A percentile compares a stretch with the other conserved stretches of the same genome.
Conservation (phyloP, 108 stramenopile species). For the Pseudonitzschia multiseries region DNA sequence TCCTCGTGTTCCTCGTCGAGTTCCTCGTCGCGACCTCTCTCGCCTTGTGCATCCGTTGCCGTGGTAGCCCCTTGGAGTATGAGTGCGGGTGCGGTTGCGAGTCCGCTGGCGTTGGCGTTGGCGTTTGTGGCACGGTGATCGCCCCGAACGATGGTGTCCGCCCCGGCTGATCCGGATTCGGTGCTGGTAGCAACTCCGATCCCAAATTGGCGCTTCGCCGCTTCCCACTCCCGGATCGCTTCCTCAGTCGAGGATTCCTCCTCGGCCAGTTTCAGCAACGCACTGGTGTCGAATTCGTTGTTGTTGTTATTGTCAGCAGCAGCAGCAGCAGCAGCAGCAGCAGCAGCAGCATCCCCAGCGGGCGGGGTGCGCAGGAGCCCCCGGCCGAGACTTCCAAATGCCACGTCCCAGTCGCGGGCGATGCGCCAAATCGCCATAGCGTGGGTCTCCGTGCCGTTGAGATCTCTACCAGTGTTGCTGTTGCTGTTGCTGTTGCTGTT, state of each 20-base stretch:
- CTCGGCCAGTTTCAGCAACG: neutral
- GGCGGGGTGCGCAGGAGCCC: neutral
- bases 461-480: too few species aligned
- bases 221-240: constrained; percentile 11
- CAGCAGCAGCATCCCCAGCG: neutral
- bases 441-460: neutral
- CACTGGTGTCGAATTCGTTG: neutral
- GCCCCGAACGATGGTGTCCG: too few species aligned
- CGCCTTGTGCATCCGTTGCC: neutral
- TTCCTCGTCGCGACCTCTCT: neutral
- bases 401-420: constrained; percentile 7
- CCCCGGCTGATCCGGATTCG: too few species aligned
- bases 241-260: neutral
- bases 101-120: too few species aligned
- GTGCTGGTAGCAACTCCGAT: neutral
- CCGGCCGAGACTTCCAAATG: neutral
- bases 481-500: too few species aligned
- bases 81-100: too few species aligned
- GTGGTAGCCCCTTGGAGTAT: too few species aligned
- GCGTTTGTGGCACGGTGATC: too few species aligned
- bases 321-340: neutral
- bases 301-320: neutral
- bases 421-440: neutral
- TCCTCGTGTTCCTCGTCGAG: neutral
- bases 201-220: neutral